These are phyloP conservation scores for Blepharisma japonicum DNA, from an alignment of 73 alveolate species.

Conservation along the genomic window DNA sequence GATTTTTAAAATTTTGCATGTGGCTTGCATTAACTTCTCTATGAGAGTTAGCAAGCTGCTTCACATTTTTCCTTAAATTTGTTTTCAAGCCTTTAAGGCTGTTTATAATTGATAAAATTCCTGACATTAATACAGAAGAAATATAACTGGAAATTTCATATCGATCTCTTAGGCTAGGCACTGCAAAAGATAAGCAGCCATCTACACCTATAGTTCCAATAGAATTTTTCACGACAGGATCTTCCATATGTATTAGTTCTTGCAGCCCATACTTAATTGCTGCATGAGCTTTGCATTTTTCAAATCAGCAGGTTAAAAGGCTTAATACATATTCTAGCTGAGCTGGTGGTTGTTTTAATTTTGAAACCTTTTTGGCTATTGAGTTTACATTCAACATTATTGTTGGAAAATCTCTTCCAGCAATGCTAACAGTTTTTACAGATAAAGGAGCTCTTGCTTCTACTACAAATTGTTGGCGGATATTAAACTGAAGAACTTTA, in stretches of 20 bases:
- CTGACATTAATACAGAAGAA: conserved; percentile 11
- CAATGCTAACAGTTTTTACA: not conserved
- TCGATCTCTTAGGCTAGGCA: not conserved
- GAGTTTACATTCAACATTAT: not conserved
- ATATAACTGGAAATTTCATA: not conserved
- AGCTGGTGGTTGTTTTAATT: not conserved
- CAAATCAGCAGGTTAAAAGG: conserved; percentile 1
- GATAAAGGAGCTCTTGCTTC: not conserved
- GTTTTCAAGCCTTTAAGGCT: not conserved
- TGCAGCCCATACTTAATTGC: not conserved
- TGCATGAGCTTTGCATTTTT: not conserved
- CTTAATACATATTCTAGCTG: conserved; percentile 14
- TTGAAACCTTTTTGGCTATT: not conserved
- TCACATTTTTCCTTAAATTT: not conserved
- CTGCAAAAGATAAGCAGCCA: not conserved
- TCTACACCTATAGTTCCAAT: conserved; percentile 27
- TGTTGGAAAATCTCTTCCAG: not conserved
- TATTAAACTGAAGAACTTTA: not conserved
- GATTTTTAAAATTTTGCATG: not conserved
- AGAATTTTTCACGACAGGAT: not conserved
- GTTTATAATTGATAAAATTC: not conserved
- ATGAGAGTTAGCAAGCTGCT: not conserved
- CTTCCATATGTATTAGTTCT: not conserved
- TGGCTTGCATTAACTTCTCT: not conserved
- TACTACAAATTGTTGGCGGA: not conserved